Conservation (phyloP, 495 filamentous ascomycete genomes). For the Xylaria sp. region DNA sequence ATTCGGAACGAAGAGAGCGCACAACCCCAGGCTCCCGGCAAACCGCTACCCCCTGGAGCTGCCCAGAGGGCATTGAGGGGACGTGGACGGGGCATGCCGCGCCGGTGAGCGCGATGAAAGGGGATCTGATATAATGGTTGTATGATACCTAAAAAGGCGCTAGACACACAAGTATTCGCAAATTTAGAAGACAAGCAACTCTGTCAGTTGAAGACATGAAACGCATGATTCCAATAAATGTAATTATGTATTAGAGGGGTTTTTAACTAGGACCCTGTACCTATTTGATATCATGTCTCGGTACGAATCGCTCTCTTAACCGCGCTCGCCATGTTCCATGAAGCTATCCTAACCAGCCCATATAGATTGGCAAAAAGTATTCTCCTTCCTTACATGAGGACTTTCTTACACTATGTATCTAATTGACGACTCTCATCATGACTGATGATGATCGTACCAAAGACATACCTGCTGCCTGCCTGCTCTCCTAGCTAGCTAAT, state of each 20-base stretch:
- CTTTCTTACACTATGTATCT: background rate
- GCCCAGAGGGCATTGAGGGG: slow-evolving; percentile 88
- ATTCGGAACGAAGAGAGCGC: slow-evolving; percentile 95
- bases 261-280: background rate
- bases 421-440: background rate
- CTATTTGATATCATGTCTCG: background rate
- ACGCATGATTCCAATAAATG: background rate
- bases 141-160: slow-evolving; percentile 36
- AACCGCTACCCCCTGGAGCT: slow-evolving; percentile 86
- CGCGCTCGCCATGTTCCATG: background rate
- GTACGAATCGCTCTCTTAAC: background rate
- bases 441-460: background rate
- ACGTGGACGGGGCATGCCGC: slow-evolving; percentile 90
- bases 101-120: slow-evolving; percentile 58
- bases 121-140: slow-evolving; percentile 15
- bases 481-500: background rate
- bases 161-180: slow-evolving; percentile 28
- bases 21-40: slow-evolving; percentile 76
- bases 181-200: slow-evolving; percentile 25
- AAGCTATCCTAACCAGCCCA: background rate
- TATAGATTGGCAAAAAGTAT: background rate
- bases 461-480: too few species aligned
- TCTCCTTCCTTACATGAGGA: background rate
- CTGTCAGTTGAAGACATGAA: slow-evolving; percentile 8
- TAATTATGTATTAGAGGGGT: slow-evolving; percentile 3